phyloP scores from a whole-genome alignment of 2,329 filamentous ascomycete species.

The Coniochaeta prunicola region DNA sequence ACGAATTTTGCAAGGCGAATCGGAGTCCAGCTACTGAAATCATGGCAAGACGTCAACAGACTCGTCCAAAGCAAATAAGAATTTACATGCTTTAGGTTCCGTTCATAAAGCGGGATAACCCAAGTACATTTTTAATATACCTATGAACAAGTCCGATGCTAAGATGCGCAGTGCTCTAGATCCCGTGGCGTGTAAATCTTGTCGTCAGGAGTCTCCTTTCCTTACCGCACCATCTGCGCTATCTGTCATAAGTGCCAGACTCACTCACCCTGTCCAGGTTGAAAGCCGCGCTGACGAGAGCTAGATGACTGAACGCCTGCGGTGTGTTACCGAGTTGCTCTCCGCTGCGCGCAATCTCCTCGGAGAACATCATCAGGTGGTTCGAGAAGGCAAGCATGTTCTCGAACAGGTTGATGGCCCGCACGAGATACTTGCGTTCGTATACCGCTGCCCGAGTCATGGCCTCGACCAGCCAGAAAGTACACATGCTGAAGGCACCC shows the following conservation, averaged over 20 bases:
- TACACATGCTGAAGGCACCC: slow-evolving; percentile 75
- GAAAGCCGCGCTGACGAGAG: slow-evolving; percentile 69
- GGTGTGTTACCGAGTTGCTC: slow-evolving; percentile 76
- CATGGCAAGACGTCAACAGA: too few relatives aligned
- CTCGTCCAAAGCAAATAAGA: too few relatives aligned
- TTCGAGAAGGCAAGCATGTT: slow-evolving; percentile 73
- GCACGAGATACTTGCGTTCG: slow-evolving; percentile 54
- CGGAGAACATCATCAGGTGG: slow-evolving; percentile 70
- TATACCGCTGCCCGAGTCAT: slow-evolving; percentile 62
- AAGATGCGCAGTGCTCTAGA: not conserved
- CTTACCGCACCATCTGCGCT: not conserved
- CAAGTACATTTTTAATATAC: not conserved
- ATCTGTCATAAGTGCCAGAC: slow-evolving; percentile 9
- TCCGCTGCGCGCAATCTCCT: slow-evolving; percentile 67
- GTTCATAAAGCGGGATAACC: too few relatives aligned
- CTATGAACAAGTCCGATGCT: not conserved
- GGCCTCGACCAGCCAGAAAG: slow-evolving; percentile 76
- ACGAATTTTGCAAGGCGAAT: not conserved
- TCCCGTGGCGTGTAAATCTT: not conserved
- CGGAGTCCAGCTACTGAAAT: too few relatives aligned
- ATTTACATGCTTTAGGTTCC: too few relatives aligned
- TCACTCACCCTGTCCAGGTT: slow-evolving; percentile 52
- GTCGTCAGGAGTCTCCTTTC: not conserved
- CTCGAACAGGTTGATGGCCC: slow-evolving; percentile 65
- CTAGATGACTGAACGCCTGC: slow-evolving; percentile 71